Conservation (phyloP, 768 basidiomycete species). For the Phlegmacium glaucopus region DNA sequence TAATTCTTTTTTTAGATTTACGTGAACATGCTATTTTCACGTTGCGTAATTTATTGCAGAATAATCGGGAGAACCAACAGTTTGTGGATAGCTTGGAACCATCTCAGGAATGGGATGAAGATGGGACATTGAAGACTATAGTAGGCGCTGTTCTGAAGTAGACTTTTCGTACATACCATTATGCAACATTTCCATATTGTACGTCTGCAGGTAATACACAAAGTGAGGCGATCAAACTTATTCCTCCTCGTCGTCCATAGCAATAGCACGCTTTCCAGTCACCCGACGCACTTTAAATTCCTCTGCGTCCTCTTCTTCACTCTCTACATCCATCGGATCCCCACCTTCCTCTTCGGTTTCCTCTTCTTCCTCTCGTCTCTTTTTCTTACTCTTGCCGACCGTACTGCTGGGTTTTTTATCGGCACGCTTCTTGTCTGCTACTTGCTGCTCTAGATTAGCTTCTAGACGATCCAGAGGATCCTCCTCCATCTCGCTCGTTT, state of each 20-base stretch:
- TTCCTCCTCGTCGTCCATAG: conserved; percentile 66
- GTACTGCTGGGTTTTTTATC: conserved; percentile 34
- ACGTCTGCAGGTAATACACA: conserved; percentile 3
- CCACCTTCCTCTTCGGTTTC: conserved; percentile 29
- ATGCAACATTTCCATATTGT: not conserved
- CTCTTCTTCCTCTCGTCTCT: conserved; percentile 22
- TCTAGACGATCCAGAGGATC: conserved; percentile 71
- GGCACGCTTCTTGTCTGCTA: conserved; percentile 31
- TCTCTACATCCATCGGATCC: conserved; percentile 70
- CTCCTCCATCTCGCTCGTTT: conserved; percentile 42
- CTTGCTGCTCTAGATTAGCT: conserved; percentile 59
- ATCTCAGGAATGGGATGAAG: conserved; percentile 52
- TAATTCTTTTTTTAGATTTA: conserved; percentile 65
- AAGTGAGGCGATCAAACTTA: conserved; percentile 23
- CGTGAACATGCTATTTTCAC: conserved; percentile 91
- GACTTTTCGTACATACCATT: not conserved
- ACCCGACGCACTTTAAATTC: conserved; percentile 63
- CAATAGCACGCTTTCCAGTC: conserved; percentile 51
- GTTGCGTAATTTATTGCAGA: conserved; percentile 71
- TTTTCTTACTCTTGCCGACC: conserved; percentile 21
- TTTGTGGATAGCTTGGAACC: conserved; percentile 74
- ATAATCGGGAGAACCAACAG: conserved; percentile 77
- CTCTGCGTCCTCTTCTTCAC: conserved; percentile 71
- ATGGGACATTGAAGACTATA: conserved; percentile 46
- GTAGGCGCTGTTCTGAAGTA: conserved; percentile 31